These are phyloP conservation scores for Dryas octopetala DNA, from an alignment of 306 rosid genomes.

Conservation along the genomic window DNA sequence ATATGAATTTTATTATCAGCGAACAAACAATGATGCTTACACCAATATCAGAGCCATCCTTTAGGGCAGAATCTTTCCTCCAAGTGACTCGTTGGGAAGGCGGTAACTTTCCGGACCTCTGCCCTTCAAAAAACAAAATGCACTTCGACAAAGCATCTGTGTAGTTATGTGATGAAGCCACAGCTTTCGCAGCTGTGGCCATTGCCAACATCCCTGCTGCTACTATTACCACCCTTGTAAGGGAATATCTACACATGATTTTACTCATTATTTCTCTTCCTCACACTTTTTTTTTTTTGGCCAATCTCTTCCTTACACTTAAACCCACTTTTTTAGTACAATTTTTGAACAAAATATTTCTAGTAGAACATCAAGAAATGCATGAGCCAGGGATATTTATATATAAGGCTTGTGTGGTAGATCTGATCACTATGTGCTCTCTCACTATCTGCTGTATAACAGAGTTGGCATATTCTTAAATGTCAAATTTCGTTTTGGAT, in stretches of 20 bases:
- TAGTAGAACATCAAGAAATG: too few relatives aligned
- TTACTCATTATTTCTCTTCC: not conserved
- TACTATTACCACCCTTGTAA: slow-evolving; percentile 10
- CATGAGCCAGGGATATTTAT: too few relatives aligned
- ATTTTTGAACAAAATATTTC: too few relatives aligned
- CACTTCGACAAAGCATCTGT: slow-evolving; percentile 19
- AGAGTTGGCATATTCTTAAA: too few relatives aligned
- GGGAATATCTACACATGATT: not conserved
- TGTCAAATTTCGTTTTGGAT: too few relatives aligned
- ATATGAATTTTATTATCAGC: too few relatives aligned
- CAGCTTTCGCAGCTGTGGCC: not conserved
- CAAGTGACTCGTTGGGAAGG: slow-evolving; percentile 14
- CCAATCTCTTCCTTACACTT: not conserved
- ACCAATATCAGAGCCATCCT: slow-evolving; percentile 9
- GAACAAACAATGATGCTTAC: not conserved
- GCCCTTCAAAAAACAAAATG: slow-evolving; percentile 21
- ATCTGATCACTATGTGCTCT: too few relatives aligned
- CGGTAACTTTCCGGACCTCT: slow-evolving; percentile 19
- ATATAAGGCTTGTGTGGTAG: too few relatives aligned
- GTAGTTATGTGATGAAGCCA: slow-evolving; percentile 7
- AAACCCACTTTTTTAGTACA: too few relatives aligned
- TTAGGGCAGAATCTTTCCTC: slow-evolving; percentile 19
- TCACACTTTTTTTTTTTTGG: too few relatives aligned
- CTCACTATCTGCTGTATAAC: too few relatives aligned
- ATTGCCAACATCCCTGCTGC: not conserved